Evolutionary conservation across 169 alveolate genomes (phyloP).

Genomic region (Eimeria necatrix): DNA sequence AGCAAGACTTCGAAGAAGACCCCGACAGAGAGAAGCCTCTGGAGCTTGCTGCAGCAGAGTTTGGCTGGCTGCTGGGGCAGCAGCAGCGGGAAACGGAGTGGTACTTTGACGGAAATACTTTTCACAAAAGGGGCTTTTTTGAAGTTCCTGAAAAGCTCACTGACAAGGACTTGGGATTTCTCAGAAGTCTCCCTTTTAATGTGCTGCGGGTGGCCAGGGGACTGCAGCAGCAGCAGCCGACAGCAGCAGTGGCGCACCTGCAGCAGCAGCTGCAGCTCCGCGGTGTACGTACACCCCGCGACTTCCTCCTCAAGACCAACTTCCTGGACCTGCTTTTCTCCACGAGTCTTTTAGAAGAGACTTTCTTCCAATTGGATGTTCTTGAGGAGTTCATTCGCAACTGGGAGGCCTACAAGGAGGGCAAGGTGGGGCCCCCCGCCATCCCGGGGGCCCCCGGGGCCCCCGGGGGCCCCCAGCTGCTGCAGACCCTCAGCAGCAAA

Average conservation of each 20-base stretch:
- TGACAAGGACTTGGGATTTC: conserved; percentile 47
- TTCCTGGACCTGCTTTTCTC: conserved; percentile 55
- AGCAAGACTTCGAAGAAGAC: conserved; percentile 38
- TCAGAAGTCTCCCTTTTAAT: conserved; percentile 62
- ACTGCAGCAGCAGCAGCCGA: not conserved
- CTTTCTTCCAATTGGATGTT: conserved; percentile 48
- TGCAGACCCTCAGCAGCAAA: conserved; percentile 6
- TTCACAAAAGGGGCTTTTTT: conserved; percentile 38
- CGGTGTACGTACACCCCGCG: conserved; percentile 21
- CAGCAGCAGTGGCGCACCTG: conserved; percentile 41
- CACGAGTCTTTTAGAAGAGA: conserved; percentile 41
- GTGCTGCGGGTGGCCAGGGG: conserved; percentile 61
- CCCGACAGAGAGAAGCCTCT: conserved; percentile 11
- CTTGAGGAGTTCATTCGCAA: conserved; percentile 4
- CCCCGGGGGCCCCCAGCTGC: not conserved
- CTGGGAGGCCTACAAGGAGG: conserved; percentile 13
- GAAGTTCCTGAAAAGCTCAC: not conserved
- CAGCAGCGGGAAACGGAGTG: conserved; percentile 50
- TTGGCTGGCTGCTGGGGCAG: conserved; percentile 23
- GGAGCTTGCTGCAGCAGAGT: not conserved
- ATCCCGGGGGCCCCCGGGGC: not conserved
- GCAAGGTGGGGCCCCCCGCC: not conserved
- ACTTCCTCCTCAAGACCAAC: conserved; percentile 59
- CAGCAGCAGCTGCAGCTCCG: conserved; percentile 37
- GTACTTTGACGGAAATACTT: conserved; percentile 71